Evolutionary conservation across 441 rosid genomes (phyloP).

Genomic region (Eruca vesicaria): DNA sequence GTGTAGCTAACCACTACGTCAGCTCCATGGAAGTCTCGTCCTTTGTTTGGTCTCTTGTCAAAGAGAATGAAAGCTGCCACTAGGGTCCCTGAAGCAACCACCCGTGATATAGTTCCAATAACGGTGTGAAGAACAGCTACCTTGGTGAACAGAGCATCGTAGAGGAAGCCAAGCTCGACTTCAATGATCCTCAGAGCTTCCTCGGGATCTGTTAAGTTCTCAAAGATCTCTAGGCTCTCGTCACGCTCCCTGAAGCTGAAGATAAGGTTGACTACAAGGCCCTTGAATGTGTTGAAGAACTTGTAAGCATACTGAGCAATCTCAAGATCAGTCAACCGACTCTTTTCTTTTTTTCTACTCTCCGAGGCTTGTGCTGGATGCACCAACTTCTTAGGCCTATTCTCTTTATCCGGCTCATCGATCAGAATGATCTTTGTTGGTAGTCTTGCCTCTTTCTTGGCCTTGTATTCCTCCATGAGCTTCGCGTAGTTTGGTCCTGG

Average conservation of each 20-base stretch:
- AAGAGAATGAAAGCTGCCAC: slow-evolving; percentile 38
- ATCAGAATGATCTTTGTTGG: slow-evolving; percentile 44
- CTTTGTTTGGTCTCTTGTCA: slow-evolving; percentile 22
- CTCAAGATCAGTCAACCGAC: slow-evolving; percentile 17
- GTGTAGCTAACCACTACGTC: slow-evolving; percentile 46
- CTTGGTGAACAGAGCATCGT: slow-evolving; percentile 59
- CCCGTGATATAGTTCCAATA: slow-evolving; percentile 32
- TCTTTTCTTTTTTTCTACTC: not conserved
- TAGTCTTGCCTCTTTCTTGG: slow-evolving; percentile 39
- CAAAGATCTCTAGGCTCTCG: slow-evolving; percentile 46
- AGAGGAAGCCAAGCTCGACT: slow-evolving; percentile 59
- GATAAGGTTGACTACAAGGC: slow-evolving; percentile 47
- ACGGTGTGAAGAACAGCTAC: slow-evolving; percentile 35
- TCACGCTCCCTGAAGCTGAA: slow-evolving; percentile 40
- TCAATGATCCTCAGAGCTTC: slow-evolving; percentile 51
- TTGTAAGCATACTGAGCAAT: slow-evolving; percentile 38
- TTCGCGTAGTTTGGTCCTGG: slow-evolving; percentile 53
- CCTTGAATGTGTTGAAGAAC: slow-evolving; percentile 46
- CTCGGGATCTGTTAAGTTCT: not conserved
- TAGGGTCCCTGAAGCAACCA: slow-evolving; percentile 29
- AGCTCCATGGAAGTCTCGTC: not conserved
- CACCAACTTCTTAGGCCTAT: slow-evolving; percentile 2
- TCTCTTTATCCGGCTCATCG: slow-evolving; percentile 43
- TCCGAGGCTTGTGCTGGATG: not conserved
- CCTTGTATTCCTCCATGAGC: slow-evolving; percentile 52